phyloP scores from a whole-genome alignment of 176 grass and related monocot species.

The Panicum miliaceum region DNA sequence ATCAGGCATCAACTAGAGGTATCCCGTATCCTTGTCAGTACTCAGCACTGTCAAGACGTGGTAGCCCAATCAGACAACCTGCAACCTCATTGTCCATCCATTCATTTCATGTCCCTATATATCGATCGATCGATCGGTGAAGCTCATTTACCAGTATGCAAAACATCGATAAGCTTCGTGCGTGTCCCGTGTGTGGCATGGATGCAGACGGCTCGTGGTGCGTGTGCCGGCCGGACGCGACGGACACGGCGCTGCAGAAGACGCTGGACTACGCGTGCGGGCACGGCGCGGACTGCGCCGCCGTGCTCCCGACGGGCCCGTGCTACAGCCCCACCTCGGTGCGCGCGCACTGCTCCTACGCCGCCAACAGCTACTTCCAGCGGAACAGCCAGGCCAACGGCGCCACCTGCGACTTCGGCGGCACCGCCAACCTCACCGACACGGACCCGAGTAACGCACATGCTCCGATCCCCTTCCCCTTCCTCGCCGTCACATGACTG shows the following conservation, averaged over 20 bases:
- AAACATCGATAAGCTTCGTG: too few species aligned
- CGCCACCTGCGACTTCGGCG: constrained; percentile 89
- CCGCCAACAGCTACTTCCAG: constrained; percentile 88
- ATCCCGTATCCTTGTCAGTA: background rate
- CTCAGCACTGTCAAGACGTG: background rate
- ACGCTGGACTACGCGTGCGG: constrained; percentile 72
- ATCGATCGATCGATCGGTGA: too few species aligned
- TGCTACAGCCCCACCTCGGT: constrained; percentile 60
- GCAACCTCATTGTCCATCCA: background rate
- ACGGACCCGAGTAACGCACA: constrained; percentile 53
- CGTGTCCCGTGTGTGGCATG: background rate
- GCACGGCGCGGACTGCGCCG: constrained; percentile 65
- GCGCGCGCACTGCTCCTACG: constrained; percentile 63
- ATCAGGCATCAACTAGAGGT: background rate
- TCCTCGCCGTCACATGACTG: background rate
- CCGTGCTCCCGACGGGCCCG: constrained; percentile 47
- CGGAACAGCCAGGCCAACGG: constrained; percentile 53
- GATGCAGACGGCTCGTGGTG: constrained; percentile 55
- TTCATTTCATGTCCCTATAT: background rate
- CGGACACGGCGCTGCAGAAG: constrained; percentile 53
- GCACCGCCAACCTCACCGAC: constrained; percentile 64
- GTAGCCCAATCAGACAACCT: background rate
- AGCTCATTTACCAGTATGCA: too few species aligned
- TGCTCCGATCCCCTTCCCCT: background rate
- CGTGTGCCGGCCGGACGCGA: constrained; percentile 50